Evolutionary conservation across 768 basidiomycete species (phyloP), one percentile per base, ranked within the genome.

Genomic region (Russula virescens): DNA sequence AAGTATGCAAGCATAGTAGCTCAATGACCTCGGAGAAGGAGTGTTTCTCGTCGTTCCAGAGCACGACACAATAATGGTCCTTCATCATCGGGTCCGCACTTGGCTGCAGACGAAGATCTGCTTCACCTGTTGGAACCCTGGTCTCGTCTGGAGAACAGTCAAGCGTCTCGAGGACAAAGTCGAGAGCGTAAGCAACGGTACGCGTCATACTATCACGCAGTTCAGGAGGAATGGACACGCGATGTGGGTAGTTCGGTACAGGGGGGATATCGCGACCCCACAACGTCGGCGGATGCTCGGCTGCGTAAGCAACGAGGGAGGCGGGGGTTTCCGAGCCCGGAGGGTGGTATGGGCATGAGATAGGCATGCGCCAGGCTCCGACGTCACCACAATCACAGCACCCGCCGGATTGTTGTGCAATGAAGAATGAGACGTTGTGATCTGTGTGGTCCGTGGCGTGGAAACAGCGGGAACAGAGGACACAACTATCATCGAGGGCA

Each of bases 41-140:
- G 73, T 98, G 97, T 68, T 95, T 96, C 73, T 99, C 97, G 73
- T 97, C 95, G 75, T 95, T 94, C 94, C 94, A 98, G 5, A 98
- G 75, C 28, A 96, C 79, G 61, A 98, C 80, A 48, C 88, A 87
- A 68, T 86, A 92, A 58, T 86, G 81, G 67, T 92, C 89, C 64
- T 86, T 87, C 77, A 82, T 81, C 80, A 88, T 84, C 11, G 89
- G 88, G 67, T 93, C 89, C 7, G 83, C 85, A 1, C 88, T 85
- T 10, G 87, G 84, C 69, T 92, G 87, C 14, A 86, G 74, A 11
- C 87, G 83, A 13, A 92, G 79, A 60, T 88, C 87, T 0, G 82
- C 82, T 70, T 90, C 88, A 61, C 81, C 82, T 0, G 75, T 66
- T 0, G 89, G 89, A 0, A 86, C 81, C n/a, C 75, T 71, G 0